These are phyloP conservation scores for Noccaea caerulescens DNA, from an alignment of 345 rosid species.

Conservation along the genomic window DNA sequence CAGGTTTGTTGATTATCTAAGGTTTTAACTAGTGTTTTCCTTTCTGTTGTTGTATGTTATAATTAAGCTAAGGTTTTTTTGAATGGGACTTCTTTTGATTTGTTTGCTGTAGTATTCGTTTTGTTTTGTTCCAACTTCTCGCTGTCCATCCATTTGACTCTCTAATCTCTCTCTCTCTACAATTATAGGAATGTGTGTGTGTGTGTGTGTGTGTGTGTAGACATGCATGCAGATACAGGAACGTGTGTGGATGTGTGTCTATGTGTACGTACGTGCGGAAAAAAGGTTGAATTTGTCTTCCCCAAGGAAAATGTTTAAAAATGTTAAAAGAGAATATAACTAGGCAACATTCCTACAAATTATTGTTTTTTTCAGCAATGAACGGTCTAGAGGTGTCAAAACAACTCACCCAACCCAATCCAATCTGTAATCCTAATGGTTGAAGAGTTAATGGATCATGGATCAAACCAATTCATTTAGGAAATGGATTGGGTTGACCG, in stretches of 20 bases:
- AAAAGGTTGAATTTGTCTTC: background rate
- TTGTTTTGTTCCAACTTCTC: slow-evolving; percentile 17
- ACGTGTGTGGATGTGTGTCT: background rate
- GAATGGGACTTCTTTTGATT: slow-evolving; percentile 16
- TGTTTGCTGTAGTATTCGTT: slow-evolving; percentile 28
- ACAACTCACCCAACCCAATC: no score
- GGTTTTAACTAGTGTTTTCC: slow-evolving; percentile 19
- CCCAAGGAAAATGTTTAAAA: no score
- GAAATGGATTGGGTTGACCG: no score
- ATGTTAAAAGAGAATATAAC: background rate
- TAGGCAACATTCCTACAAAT: slow-evolving; percentile 9
- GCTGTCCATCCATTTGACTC: slow-evolving; percentile 26
- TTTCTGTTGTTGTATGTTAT: slow-evolving; percentile 8
- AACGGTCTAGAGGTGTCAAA: no score
- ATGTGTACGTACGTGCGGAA: slow-evolving; percentile 28
- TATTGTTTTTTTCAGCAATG: background rate
- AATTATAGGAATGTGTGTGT: no score
- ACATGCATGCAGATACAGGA: no score
- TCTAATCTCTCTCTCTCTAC: background rate
- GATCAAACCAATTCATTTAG: no score
- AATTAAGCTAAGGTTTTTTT: slow-evolving; percentile 27
- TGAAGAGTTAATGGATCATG: no score
- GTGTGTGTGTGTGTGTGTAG: no score
- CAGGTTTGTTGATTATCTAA: slow-evolving; percentile 25
- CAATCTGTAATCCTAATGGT: no score